phyloP scores from a whole-genome alignment of 2,329 filamentous ascomycete genomes.

The Cercospora zeina region DNA sequence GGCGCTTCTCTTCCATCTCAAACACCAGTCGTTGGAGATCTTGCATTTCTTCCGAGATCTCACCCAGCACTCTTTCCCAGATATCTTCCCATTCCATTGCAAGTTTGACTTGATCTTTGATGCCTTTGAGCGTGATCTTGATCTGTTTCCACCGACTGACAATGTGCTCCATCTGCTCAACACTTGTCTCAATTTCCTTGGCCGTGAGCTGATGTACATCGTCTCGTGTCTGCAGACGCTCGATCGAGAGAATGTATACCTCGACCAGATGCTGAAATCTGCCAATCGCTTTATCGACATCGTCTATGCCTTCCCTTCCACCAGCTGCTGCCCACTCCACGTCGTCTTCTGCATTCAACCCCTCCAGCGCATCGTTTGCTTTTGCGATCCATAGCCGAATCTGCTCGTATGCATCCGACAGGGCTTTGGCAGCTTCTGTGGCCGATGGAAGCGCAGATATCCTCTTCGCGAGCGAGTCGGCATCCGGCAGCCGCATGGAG shows the following conservation, averaged over 20 bases:
- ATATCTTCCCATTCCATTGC: conserved; percentile 99
- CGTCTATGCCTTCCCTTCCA: conserved; percentile 74
- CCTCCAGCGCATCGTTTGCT: conserved; percentile 82
- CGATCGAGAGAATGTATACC: conserved; percentile 91
- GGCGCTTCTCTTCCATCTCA: conserved; percentile 95
- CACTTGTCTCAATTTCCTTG: conserved; percentile 71
- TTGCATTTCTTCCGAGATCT: conserved; percentile 87
- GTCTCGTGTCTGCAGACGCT: conserved; percentile 75
- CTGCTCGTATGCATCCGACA: conserved; percentile 85
- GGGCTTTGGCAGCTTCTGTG: conserved; percentile 75
- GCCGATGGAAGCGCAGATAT: conserved; percentile 84
- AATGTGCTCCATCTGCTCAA: conserved; percentile 86
- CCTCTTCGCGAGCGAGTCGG: conserved; percentile 76
- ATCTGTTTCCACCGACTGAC: conserved; percentile 82
- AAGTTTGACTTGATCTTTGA: conserved; percentile 89
- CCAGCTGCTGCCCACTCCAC: conserved; percentile 94
- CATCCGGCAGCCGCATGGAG: conserved; percentile 83
- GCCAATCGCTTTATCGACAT: conserved; percentile 68
- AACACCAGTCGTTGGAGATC: conserved; percentile 79
- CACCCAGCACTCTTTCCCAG: conserved; percentile 89
- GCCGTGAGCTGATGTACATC: conserved; percentile 73
- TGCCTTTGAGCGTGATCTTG: conserved; percentile 70
- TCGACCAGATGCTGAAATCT: conserved; percentile 88
- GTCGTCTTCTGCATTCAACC: conserved; percentile 91
- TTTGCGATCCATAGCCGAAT: conserved; percentile 94